Evolutionary conservation across 768 basidiomycete species (phyloP).

Genomic region (Leucosporidium yakuticum): DNA sequence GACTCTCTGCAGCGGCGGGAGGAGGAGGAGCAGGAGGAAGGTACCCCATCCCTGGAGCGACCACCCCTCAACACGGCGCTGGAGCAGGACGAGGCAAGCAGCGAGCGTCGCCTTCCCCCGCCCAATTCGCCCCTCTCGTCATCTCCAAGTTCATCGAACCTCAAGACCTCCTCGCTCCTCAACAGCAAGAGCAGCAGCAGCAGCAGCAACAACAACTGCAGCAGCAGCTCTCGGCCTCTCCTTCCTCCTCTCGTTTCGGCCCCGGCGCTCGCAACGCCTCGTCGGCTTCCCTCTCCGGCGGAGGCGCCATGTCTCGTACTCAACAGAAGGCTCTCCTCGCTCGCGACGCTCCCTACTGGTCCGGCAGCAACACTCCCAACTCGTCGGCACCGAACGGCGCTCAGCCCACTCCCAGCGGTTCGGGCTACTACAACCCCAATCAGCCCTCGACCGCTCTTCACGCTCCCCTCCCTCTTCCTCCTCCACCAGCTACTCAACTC

Average conservation of each 20-base stretch:
- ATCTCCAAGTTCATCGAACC: slow-evolving; percentile 31
- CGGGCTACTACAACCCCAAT: slow-evolving; percentile 1
- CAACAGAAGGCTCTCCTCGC: slow-evolving; percentile 35
- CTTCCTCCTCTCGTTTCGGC: background rate
- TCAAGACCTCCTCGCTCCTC: background rate
- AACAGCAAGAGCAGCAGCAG: no score
- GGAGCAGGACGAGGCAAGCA: background rate
- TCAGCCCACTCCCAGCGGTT: slow-evolving; percentile 9
- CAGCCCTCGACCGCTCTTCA: background rate
- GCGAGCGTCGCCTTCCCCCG: slow-evolving; percentile 9
- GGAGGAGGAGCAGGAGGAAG: background rate
- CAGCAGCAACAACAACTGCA: background rate
- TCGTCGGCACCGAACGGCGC: background rate
- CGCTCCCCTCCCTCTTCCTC: background rate
- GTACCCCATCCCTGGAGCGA: slow-evolving; percentile 3
- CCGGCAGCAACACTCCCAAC: background rate
- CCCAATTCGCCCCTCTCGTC: slow-evolving; percentile 10
- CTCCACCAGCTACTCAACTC: background rate
- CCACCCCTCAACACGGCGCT: background rate
- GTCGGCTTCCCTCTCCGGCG: slow-evolving; percentile 11
- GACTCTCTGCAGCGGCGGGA: background rate
- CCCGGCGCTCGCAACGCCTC: background rate
- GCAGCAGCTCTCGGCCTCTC: slow-evolving; percentile 5
- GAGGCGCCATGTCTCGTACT: slow-evolving; percentile 26
- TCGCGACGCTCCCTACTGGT: slow-evolving; percentile 22